Evolutionary conservation across 306 rosid species (phyloP).

Genomic region (Ammopiptanthus mongolicus): DNA sequence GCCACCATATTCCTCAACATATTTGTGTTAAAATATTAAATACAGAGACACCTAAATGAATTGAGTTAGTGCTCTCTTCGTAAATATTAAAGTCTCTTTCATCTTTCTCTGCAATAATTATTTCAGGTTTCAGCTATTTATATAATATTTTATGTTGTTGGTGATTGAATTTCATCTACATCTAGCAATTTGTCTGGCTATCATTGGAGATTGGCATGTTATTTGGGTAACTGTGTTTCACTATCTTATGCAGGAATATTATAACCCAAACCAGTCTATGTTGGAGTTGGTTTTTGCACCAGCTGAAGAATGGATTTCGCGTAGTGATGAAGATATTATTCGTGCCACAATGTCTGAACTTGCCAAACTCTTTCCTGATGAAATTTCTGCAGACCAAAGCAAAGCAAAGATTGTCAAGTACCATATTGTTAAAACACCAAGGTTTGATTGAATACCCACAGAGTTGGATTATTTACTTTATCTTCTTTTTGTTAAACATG

Average conservation of each 20-base stretch:
- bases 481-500: neutral
- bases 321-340: slow-evolving; percentile 80
- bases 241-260: slow-evolving; percentile 67
- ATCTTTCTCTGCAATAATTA: neutral
- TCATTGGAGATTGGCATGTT: neutral
- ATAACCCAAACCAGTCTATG: slow-evolving; percentile 85
- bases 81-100: neutral
- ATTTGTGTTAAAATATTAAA: neutral
- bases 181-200: neutral
- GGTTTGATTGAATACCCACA: slow-evolving; percentile 42
- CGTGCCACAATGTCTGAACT: slow-evolving; percentile 92
- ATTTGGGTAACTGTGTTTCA: slow-evolving; percentile 14
- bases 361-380: slow-evolving; percentile 93
- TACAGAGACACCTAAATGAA: neutral
- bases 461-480: slow-evolving; percentile 3
- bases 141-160: neutral
- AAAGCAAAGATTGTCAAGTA: slow-evolving; percentile 92
- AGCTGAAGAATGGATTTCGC: slow-evolving; percentile 91
- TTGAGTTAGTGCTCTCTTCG: neutral
- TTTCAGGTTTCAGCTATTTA: slow-evolving; percentile 8
- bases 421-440: slow-evolving; percentile 93
- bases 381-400: slow-evolving; percentile 87
- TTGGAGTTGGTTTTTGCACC: slow-evolving; percentile 98
- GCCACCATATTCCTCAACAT: neutral
- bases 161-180: slow-evolving; percentile 7